Evolutionary conservation across 176 grass and related monocot species (phyloP), one percentile per base, ranked within the genome.

Genomic region (Rhipidocladum racemiflorum): DNA sequence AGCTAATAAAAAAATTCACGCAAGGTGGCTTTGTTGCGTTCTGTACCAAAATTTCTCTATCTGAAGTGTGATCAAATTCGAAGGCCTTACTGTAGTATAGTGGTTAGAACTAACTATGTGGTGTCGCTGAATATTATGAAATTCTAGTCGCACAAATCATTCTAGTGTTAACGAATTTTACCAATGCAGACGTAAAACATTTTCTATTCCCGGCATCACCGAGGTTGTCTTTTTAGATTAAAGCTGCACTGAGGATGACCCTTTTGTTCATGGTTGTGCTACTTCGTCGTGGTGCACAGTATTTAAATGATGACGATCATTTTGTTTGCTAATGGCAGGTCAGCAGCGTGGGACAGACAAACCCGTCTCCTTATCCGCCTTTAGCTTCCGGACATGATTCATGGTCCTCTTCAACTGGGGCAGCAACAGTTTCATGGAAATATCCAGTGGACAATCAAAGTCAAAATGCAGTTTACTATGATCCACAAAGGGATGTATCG

Each of bases 401-500:
- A 61, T 98, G 90, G 90, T 36, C 81, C 43, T 89, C 90, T 24
- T 81, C 88, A 36, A 75, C 85, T 64, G 87, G 70, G 29, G 72
- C 49, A 68, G 60, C 76, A 59, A 71, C 85, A 55, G 86, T 54
- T 48, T 80, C 81, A 46, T 94, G 87, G 92, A 90, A 82, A 86
- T 90, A 88, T 72, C 77, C 62, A 61, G 62, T 71, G 17, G 81
- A 79, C 61, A 90, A 85, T 69, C 55, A 57, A 68, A 85, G 32
- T 40, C 82, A 80, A 70, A 83, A 90, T 64, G 56, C 82, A 42
- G 86, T 89, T 84, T 90, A 93, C 78, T 98, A 98, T 78, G 92
- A 92, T 62, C 88, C 87, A 78, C 91, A 92, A 68, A 90, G 89
- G 62, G 88, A 91, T 73, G 74, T 89, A 35, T 88, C 79, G 2